Base-by-base conservation (phyloP, 352 stramenopile species). In the Phytophthora melonis region DNA sequence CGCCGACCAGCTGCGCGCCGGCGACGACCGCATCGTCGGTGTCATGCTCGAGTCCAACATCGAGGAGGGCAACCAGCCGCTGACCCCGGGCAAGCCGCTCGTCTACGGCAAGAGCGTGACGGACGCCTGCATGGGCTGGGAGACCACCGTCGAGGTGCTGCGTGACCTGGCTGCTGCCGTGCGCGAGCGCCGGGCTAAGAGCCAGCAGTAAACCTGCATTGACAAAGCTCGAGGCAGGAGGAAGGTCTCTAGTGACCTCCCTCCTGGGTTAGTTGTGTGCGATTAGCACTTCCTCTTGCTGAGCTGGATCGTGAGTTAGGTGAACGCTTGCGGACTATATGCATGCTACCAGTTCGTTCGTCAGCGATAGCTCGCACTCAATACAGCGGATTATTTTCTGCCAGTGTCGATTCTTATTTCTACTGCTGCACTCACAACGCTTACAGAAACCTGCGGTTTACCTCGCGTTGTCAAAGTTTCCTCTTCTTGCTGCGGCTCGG, bases 31-130 rank as follows among this genome's bases (percentile, higher is more conserved):
- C 69, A 93, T 97, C 64, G 80, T 94, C 8, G 91, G 91, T 21
- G 81, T 97, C 9, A 97, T 97, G 90, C 86, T 97, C 64, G 91
- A 97, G 84, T 97, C 89, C 19, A 94, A 97, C 75, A 85, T 97
- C 21, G 75, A 92, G 43, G 90, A 96, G 53, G 91, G 91, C 19
- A 91, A 82, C 57, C 91, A 96, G 80, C 79, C 86, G 58, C 72
- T 97, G 41, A 81, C 89, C 55, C 86, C 87, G 0, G 89, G 88
- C 53, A 77, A 93, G 70, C 84, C 89, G 50, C 82, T 97, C 16
- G 86, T 90, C 71, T 96, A 97, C 77, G 91, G 91, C 74, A 94
- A 97, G 84, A 97, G 90, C 66, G 87, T 97, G 60, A 97, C 91
- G 30, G 91, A 97, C 63, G 91, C 91, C 9, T 97, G 91, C 83